phyloP scores from a whole-genome alignment of 441 rosid species.

The Aleurites moluccanus region DNA sequence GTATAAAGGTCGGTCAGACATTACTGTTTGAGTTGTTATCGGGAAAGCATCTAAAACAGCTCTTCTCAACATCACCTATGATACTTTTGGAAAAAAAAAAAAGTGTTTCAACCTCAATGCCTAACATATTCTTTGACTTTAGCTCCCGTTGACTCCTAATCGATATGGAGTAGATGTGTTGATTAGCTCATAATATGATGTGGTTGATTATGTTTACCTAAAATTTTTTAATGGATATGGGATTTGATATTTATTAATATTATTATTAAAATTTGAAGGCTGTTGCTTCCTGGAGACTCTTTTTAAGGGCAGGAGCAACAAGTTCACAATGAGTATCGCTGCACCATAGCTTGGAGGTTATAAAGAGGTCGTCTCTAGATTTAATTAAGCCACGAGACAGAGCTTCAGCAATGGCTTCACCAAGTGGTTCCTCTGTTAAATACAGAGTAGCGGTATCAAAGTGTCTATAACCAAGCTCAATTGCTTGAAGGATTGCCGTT shows the following conservation, averaged over 20 bases:
- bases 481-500: conserved; percentile 46
- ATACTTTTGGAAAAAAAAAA: too few species aligned
- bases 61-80: too few species aligned
- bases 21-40: too few species aligned
- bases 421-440: conserved; percentile 50
- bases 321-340: conserved; percentile 53
- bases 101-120: too few species aligned
- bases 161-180: too few species aligned
- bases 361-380: conserved; percentile 54
- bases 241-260: background rate
- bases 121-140: too few species aligned
- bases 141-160: too few species aligned
- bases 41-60: too few species aligned
- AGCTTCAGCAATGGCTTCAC: conserved; percentile 60
- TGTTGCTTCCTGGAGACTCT: conserved; percentile 35
- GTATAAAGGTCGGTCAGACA: too few species aligned
- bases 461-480: conserved; percentile 55
- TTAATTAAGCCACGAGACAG: conserved; percentile 39
- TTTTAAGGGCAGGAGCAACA: conserved; percentile 48
- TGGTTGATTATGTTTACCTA: too few species aligned
- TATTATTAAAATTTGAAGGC: background rate
- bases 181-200: too few species aligned
- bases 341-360: conserved; percentile 64
- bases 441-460: conserved; percentile 59
- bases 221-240: background rate